phyloP scores from a whole-genome alignment of 345 rosid genomes.

The Odontarrhena argentea region DNA sequence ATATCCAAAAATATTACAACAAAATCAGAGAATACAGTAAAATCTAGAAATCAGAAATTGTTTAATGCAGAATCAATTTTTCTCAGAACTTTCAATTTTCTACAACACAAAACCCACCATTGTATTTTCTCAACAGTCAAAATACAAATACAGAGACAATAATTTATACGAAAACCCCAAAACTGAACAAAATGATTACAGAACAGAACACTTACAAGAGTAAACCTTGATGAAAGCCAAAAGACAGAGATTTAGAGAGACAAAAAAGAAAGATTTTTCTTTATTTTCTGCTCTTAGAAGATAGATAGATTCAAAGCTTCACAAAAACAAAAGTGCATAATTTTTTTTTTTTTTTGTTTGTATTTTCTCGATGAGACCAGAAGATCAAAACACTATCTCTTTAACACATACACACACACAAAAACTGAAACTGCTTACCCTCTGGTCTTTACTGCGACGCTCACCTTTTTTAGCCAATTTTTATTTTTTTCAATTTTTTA shows the following conservation, averaged over 20 bases:
- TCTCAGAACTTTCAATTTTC: not conserved
- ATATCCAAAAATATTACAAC: slow-evolving; percentile 13
- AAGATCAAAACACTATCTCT: slow-evolving; percentile 37
- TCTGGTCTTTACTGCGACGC: slow-evolving; percentile 39
- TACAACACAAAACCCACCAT: slow-evolving; percentile 22
- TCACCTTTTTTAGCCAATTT: slow-evolving; percentile 29
- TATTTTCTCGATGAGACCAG: slow-evolving; percentile 32
- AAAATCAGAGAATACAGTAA: slow-evolving; percentile 13
- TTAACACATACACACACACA: slow-evolving; percentile 14
- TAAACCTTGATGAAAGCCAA: slow-evolving; percentile 36
- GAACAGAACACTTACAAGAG: slow-evolving; percentile 40
- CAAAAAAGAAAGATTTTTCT: not conserved
- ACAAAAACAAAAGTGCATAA: slow-evolving; percentile 1
- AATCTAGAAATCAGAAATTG: slow-evolving; percentile 3
- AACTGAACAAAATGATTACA: slow-evolving; percentile 1
- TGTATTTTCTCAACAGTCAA: slow-evolving; percentile 23
- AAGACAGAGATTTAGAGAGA: not conserved
- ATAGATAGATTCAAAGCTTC: slow-evolving; percentile 30
- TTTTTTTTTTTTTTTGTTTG: not conserved
- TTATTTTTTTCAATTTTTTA: not conserved
- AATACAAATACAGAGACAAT: slow-evolving; percentile 1
- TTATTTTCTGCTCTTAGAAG: slow-evolving; percentile 17
- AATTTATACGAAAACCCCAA: not conserved
- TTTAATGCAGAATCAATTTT: slow-evolving; percentile 10
- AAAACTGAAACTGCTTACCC: slow-evolving; percentile 37